A percentile compares a stretch with the other conserved stretches of the same genome.
Evolutionary conservation across 2,329 filamentous ascomycete species (phyloP).

Genomic region (Cytospora piceae): DNA sequence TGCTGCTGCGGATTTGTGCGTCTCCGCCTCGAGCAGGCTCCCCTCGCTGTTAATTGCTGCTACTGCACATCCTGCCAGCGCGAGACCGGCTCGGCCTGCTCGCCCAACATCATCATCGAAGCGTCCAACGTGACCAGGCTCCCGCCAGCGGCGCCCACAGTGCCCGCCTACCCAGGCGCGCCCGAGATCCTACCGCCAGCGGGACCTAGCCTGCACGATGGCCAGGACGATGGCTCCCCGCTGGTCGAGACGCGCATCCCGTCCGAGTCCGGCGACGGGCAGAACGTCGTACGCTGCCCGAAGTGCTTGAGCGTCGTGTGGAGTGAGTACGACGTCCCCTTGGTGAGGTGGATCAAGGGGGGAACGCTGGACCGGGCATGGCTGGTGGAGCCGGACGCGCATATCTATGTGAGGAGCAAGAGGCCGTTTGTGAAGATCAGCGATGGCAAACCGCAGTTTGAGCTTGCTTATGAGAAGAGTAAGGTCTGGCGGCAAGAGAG

Average conservation of each 20-base stretch:
- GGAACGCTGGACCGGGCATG: constrained; percentile 49
- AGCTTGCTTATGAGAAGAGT: constrained; percentile 42
- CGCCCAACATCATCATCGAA: constrained; percentile 49
- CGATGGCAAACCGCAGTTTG: constrained; percentile 43
- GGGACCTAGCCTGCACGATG: constrained; percentile 15
- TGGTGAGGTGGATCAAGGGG: constrained; percentile 45
- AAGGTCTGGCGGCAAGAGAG: constrained; percentile 41
- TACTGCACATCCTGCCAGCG: constrained; percentile 52
- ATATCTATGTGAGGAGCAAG: constrained; percentile 49
- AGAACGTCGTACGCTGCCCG: constrained; percentile 48
- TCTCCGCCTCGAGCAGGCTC: constrained; percentile 64
- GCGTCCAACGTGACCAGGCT: constrained; percentile 41
- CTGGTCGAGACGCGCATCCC: constrained; percentile 37
- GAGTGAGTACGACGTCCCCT: constrained; percentile 44
- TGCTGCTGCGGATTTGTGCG: constrained; percentile 73
- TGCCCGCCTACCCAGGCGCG: constrained; percentile 29
- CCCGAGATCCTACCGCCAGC: constrained; percentile 21
- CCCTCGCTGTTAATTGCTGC: constrained; percentile 50
- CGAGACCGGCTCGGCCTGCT: constrained; percentile 46
- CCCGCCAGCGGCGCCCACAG: constrained; percentile 34
- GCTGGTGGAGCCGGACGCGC: constrained; percentile 47
- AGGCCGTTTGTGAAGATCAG: constrained; percentile 43
- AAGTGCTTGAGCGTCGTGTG: constrained; percentile 46
- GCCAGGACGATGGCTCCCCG: background rate
- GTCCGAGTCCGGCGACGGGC: constrained; percentile 45